These are phyloP conservation scores for Gossypium stocksii DNA, from an alignment of 345 rosid genomes.

Conservation along the genomic window DNA sequence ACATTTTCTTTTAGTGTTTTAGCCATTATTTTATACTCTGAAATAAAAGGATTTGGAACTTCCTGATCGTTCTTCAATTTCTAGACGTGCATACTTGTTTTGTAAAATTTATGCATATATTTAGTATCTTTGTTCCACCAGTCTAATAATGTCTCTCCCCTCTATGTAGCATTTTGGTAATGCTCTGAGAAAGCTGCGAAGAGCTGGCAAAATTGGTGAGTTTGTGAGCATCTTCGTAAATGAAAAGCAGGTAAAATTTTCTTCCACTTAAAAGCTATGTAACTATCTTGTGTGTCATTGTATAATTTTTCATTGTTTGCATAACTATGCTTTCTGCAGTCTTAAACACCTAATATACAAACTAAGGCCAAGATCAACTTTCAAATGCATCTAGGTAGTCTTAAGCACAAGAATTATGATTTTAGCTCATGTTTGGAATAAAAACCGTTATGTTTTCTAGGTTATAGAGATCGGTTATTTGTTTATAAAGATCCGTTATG, in stretches of 20 bases:
- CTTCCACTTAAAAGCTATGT: not conserved
- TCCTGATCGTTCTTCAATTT: not conserved
- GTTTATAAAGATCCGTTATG: no score
- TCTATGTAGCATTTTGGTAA: constrained; percentile 57
- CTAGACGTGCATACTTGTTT: not conserved
- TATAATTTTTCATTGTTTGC: not conserved
- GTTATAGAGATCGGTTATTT: not conserved
- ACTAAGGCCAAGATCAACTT: not conserved
- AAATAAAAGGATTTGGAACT: not conserved
- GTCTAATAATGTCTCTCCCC: constrained; percentile 10
- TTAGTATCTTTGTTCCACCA: constrained; percentile 8
- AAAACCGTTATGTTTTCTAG: not conserved
- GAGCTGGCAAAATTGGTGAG: constrained; percentile 90
- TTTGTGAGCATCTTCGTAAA: constrained; percentile 83
- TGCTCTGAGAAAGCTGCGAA: constrained; percentile 68
- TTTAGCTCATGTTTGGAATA: not conserved
- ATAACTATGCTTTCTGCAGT: not conserved
- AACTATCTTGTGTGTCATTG: not conserved
- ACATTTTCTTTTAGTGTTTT: not conserved
- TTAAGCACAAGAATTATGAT: not conserved
- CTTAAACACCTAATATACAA: not conserved
- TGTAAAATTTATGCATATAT: not conserved
- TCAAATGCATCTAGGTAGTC: not conserved
- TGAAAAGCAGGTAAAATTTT: constrained; percentile 77
- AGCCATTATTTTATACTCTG: not conserved